Percentiles rank a stretch among this genome's conserved stretches.
These are phyloP conservation scores for Paecilomyces dactylethromorphus DNA, from an alignment of 2,329 filamentous ascomycete genomes.

Conservation along the genomic window DNA sequence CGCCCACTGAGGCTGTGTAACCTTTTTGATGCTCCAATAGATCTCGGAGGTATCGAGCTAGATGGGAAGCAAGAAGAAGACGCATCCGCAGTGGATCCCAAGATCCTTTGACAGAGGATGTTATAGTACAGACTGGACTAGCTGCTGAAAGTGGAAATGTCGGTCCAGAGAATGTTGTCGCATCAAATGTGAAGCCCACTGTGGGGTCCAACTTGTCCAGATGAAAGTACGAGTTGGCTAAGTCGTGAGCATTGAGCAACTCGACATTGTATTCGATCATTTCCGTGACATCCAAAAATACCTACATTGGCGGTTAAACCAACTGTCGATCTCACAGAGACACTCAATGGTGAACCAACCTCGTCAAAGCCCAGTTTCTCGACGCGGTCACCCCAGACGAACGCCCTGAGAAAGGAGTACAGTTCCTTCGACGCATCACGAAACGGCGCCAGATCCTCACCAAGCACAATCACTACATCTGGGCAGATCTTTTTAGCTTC, in stretches of 20 bases:
- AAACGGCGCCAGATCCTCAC: constrained; percentile 80
- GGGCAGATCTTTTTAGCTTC: constrained; percentile 77
- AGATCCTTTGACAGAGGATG: constrained; percentile 15
- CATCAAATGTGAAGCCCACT: constrained; percentile 73
- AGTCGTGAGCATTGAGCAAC: constrained; percentile 60
- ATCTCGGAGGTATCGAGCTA: constrained; percentile 67
- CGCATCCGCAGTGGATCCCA: constrained; percentile 45
- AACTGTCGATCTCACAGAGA: constrained; percentile 1
- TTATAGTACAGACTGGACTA: constrained; percentile 5
- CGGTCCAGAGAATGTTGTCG: constrained; percentile 60
- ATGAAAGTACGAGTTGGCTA: constrained; percentile 70
- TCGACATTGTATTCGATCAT: constrained; percentile 75
- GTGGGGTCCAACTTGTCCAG: constrained; percentile 68
- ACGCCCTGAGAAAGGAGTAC: constrained; percentile 63
- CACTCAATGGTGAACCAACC: constrained; percentile 41
- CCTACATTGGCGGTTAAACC: constrained; percentile 27
- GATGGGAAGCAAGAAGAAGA: constrained; percentile 70
- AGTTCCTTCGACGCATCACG: constrained; percentile 78
- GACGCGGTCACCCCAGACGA: constrained; percentile 70
- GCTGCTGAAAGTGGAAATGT: constrained; percentile 41
- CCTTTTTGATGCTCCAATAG: constrained; percentile 69
- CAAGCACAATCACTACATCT: constrained; percentile 76
- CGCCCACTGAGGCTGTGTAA: constrained; percentile 81
- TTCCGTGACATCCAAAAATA: constrained; percentile 76
- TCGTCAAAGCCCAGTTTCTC: constrained; percentile 90